Base-by-base conservation (phyloP, 2,329 filamentous ascomycete genomes). In the Colletotrichum sp. region DNA sequence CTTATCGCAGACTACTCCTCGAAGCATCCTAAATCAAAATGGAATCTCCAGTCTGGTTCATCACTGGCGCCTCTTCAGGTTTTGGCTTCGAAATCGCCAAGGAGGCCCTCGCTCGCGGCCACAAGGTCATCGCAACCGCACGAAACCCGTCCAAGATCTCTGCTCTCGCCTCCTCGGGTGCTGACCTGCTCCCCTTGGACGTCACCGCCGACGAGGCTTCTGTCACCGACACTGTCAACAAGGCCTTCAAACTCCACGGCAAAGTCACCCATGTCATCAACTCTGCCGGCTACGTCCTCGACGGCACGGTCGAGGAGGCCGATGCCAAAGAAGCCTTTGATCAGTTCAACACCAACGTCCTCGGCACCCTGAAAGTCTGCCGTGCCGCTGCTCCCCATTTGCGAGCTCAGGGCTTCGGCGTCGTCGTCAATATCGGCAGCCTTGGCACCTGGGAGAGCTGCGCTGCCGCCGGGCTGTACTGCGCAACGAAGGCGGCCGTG, bases 311-410 rank as follows among this genome's bases (percentile, higher is more conserved):
- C 3, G 87, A 89, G 75, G 87, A 87, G 76, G 79, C 80, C 0
- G 83, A 82, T 4, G 80, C 81, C 2, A 77, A 85, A 43, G 86
- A 88, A 75, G 78, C 85, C 28, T 82, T 81, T 13, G 80, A 82
- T 4, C 77, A 81, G 13, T 90, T 90, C 80, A 85, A 88, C 79
- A 89, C 89, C 36, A 92, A 92, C 72, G 87, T 92, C 34, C 89
- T 91, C 76, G 90, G 89, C 4, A 81, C 84, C 9, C 80, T 90
- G 68, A 89, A 88, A 72, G 85, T 90, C 1, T 84, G 86, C 32
- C 86, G 87, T 7, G 87, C 89, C 0, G 86, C 90, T 6, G 78
- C 90, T 0, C 88, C 88, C 0, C 83, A 87, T 6, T 83, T 92
- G 72, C 86, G 90, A 14, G 81, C 80, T 13, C 84, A 85, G 69